Base-by-base conservation (phyloP, 345 rosid genomes). In the Aegle marmelos region DNA sequence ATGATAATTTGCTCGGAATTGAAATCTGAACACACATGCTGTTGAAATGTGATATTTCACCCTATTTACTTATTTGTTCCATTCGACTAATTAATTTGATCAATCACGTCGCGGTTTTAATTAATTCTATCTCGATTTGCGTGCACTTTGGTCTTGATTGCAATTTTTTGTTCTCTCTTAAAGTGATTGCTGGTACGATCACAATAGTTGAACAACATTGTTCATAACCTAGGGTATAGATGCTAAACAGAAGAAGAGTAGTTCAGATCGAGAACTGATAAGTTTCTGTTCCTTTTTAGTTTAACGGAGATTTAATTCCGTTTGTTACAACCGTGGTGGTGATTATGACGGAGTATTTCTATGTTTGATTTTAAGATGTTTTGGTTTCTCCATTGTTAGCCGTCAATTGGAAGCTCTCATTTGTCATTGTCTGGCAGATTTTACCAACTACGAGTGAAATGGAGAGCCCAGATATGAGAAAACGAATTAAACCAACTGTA, bases 401-500 rank as follows among this genome's bases (percentile, higher is more conserved):
- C 56, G 13, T 39, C 50, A 67, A 10, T 37, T 67, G 9, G 30
- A 67, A 67, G 30, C 53, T 17, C 11, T 67, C 54, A 67, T 21
- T 37, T 67, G n/a, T 36, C 13, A 17, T 25, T 24, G 11, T 36
- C 56, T 34, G 54, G 64, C 59, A 77, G 79, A 21, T 21, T 80
- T 66, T 22, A 54, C 8, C 24, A 36, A 17, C 22, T 25, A 24
- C 56, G 1, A 28, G 63, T 34, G 58, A 79, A 68, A 89, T 90
- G 93, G 94, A 86, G 61, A 82, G 41, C 6, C 89, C 76, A 80
- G 78, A 69, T 58, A 45, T 13, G 67, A 83, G 86, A 73, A 95
- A 95, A 85, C 98, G 97, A 83, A 78, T 84, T 86, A 92, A 86
- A 73, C 74, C 85, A 9, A 82, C 79, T 17, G 99, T 95, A 87